Conservation (phyloP, 2,329 filamentous ascomycete species). For the Penicillium sp. region DNA sequence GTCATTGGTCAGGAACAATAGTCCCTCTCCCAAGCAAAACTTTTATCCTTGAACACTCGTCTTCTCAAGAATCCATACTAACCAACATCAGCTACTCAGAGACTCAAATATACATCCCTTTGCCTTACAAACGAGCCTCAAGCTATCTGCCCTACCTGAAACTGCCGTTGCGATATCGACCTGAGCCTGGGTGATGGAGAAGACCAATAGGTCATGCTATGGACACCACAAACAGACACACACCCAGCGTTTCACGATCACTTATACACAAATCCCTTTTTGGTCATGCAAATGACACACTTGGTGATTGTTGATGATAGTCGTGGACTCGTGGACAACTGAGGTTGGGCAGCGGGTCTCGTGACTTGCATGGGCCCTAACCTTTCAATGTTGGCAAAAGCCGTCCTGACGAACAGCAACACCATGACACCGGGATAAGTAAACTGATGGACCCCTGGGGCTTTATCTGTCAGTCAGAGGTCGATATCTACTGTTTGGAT, state of each 20-base stretch:
- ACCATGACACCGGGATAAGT: neutral
- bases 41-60: neutral
- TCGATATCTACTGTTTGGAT: neutral
- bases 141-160: neutral
- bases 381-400: neutral
- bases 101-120: neutral
- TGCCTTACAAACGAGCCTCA: neutral
- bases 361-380: neutral
- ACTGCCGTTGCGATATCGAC: neutral
- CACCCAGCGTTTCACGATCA: neutral
- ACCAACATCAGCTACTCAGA: neutral
- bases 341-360: neutral
- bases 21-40: neutral
- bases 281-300: neutral
- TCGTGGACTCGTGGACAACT: neutral
- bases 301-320: neutral
- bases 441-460: neutral
- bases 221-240: neutral
- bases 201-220: neutral
- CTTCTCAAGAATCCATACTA: neutral
- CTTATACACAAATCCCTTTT: neutral
- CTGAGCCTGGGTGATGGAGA: neutral
- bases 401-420: no score
- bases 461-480: neutral
- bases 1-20: neutral